These are phyloP conservation scores for Megacollybia marginata DNA, from an alignment of 768 basidiomycete species.

Conservation along the genomic window DNA sequence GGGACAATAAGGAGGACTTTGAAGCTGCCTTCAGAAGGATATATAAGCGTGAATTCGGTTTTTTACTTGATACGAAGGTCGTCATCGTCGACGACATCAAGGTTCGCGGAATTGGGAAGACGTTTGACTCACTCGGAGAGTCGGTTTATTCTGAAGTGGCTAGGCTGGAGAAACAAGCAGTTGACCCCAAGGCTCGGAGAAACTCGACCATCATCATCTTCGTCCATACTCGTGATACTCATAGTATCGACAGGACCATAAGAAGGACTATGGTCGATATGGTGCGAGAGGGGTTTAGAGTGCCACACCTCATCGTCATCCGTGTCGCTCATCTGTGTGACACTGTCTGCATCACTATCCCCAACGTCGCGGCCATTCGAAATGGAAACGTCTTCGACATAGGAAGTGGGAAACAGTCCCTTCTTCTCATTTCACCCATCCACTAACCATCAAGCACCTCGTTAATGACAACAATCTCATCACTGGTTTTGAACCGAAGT, in stretches of 20 bases:
- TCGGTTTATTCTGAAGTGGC: constrained; percentile 74
- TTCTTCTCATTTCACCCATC: constrained; percentile 73
- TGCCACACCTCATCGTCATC: constrained; percentile 44
- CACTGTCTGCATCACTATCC: constrained; percentile 15
- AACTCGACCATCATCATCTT: constrained; percentile 30
- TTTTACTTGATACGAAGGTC: constrained; percentile 76
- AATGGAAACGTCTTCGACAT: constrained; percentile 52
- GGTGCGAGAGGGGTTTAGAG: constrained; percentile 32
- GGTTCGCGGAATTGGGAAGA: constrained; percentile 88
- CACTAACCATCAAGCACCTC: constrained; percentile 90
- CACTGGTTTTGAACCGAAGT: constrained; percentile 65
- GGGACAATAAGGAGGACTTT: constrained; percentile 63
- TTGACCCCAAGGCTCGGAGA: constrained; percentile 33
- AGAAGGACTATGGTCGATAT: constrained; percentile 32
- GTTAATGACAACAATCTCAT: constrained; percentile 66
- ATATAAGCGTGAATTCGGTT: constrained; percentile 88
- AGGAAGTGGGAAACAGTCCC: constrained; percentile 78
- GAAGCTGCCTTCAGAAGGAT: constrained; percentile 70
- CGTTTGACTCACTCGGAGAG: constrained; percentile 72
- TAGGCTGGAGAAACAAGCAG: constrained; percentile 33
- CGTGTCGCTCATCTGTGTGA: constrained; percentile 24
- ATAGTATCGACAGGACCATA: constrained; percentile 30
- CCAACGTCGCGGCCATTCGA: constrained; percentile 15
- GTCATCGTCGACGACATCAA: constrained; percentile 91
- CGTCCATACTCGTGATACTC: constrained; percentile 2